Conservation (phyloP, 2,329 filamentous ascomycete genomes). For the Ceratocystis ficicola region DNA sequence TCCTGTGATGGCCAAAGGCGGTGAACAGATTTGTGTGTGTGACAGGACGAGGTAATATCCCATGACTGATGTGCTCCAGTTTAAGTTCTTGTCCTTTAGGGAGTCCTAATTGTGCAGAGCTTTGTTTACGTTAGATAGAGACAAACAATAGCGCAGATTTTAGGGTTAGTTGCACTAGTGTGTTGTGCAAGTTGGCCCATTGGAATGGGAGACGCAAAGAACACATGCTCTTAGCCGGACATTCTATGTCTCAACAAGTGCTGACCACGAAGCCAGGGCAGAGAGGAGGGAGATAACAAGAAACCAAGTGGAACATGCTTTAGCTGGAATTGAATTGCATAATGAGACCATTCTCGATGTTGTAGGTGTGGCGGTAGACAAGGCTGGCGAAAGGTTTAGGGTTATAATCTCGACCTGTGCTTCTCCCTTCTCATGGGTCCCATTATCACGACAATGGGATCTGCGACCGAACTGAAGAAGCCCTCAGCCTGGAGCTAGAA, state of each 20-base stretch:
- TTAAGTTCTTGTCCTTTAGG: too few species aligned
- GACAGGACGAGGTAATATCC: neutral
- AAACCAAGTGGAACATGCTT: neutral
- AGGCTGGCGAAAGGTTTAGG: too few species aligned
- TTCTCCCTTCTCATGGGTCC: neutral
- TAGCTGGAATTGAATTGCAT: neutral
- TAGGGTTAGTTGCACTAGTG: neutral
- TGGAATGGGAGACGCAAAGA: neutral
- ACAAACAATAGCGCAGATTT: neutral
- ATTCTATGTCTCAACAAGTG: too few species aligned
- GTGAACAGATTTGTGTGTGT: neutral
- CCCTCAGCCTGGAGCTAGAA: neutral
- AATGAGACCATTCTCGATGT: neutral
- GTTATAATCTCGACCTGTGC: neutral
- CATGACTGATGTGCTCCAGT: too few species aligned
- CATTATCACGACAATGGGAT: neutral
- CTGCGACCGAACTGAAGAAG: neutral
- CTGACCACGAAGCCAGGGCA: too few species aligned
- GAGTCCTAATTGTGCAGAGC: too few species aligned
- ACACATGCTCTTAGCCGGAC: too few species aligned
- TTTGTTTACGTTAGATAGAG: neutral
- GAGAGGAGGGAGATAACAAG: too few species aligned
- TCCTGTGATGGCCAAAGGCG: constrained; percentile 8
- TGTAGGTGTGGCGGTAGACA: too few species aligned
- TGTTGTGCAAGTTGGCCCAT: neutral